These are phyloP conservation scores for Trichocomaceae sp. DNA, from an alignment of 2,329 filamentous ascomycete genomes.

Conservation along the genomic window DNA sequence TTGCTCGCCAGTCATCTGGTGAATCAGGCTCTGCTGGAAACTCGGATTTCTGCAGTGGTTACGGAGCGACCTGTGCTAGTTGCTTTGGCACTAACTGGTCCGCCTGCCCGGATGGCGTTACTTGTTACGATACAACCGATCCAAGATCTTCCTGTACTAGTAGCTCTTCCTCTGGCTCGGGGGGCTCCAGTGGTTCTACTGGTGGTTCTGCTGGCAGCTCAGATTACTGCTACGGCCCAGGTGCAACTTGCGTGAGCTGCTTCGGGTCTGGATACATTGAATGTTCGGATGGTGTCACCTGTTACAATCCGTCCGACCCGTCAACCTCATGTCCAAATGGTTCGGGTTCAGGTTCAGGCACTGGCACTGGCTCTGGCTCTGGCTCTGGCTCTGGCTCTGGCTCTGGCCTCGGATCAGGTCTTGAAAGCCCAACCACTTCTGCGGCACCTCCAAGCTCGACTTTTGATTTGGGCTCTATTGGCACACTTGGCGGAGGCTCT, in stretches of 20 bases:
- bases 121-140: slow-evolving; percentile 5
- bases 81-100: slow-evolving; percentile 7
- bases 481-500: not conserved
- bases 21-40: slow-evolving; percentile 6
- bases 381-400: not conserved
- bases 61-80: slow-evolving; percentile 6
- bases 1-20: slow-evolving; percentile 10
- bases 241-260: slow-evolving; percentile 8
- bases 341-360: not conserved
- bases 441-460: not conserved
- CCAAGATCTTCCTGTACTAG: slow-evolving; percentile 1
- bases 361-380: slow-evolving; percentile 3
- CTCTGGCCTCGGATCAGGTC: not conserved
- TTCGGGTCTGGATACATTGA: slow-evolving; percentile 4
- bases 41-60: slow-evolving; percentile 3
- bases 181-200: not conserved
- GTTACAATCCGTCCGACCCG: slow-evolving; percentile 1
- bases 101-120: not conserved
- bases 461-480: not conserved
- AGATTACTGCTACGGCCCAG: slow-evolving; percentile 6
- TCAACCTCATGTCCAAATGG: slow-evolving; percentile 1
- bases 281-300: slow-evolving; percentile 3
- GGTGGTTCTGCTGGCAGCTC: slow-evolving; percentile 3
- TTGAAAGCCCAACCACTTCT: not conserved
- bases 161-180: not conserved